Conservation (phyloP, 495 filamentous ascomycete species). For the Penicillium turbatum region DNA sequence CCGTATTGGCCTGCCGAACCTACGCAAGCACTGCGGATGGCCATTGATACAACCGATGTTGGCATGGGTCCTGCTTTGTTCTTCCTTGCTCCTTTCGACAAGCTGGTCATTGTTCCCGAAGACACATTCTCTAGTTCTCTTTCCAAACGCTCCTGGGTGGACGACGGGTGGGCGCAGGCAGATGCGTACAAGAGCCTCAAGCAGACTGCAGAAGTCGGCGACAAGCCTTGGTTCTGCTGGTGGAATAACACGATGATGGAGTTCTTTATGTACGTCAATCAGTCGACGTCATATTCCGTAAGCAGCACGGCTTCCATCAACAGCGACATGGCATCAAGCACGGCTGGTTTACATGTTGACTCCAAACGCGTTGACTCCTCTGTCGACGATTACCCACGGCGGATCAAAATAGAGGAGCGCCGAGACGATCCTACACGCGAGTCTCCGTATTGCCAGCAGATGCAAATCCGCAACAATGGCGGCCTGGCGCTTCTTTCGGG, state of each 20-base stretch:
- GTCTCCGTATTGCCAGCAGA: conserved; percentile 66
- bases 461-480: conserved; percentile 55
- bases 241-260: conserved; percentile 83
- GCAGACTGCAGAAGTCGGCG: conserved; percentile 50
- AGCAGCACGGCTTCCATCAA: conserved; percentile 27
- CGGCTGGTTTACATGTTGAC: conserved; percentile 12
- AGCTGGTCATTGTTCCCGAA: conserved; percentile 71
- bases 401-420: conserved; percentile 77
- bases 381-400: conserved; percentile 55
- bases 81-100: conserved; percentile 68
- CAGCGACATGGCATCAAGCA: conserved; percentile 18
- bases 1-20: conserved; percentile 45
- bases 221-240: conserved; percentile 81
- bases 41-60: conserved; percentile 59
- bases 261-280: conserved; percentile 71
- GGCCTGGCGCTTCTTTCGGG: conserved; percentile 40
- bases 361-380: conserved; percentile 18
- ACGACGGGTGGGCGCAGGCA: conserved; percentile 21
- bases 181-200: conserved; percentile 32
- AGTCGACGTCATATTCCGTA: conserved; percentile 42
- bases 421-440: conserved; percentile 44
- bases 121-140: conserved; percentile 36
- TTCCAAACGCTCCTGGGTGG: conserved; percentile 28
- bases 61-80: conserved; percentile 70
- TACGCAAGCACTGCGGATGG: conserved; percentile 52